Evolutionary conservation across 208 protist species (phyloP).

Genomic region (Leptomonas seymouri): DNA sequence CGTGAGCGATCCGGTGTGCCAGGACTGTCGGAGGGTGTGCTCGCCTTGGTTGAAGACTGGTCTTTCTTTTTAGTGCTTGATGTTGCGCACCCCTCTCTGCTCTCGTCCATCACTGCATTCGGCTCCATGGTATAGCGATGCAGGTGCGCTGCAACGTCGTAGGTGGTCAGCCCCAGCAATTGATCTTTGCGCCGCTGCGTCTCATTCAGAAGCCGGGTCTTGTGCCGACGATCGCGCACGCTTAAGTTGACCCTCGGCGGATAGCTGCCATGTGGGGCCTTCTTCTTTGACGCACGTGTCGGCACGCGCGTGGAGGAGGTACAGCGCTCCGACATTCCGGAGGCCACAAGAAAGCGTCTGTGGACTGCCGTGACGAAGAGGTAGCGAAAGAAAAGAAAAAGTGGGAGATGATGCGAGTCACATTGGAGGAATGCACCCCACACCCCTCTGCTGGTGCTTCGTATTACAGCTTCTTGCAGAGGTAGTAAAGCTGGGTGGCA

Average conservation of each 20-base stretch:
- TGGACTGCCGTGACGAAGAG: background rate
- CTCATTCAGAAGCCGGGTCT: conserved; percentile 55
- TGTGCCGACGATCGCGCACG: conserved; percentile 73
- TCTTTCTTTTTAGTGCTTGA: background rate
- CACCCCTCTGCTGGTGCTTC: too few relatives aligned
- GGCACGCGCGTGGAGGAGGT: background rate
- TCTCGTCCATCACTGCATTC: conserved; percentile 44
- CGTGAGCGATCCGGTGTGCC: background rate
- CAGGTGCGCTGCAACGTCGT: conserved; percentile 58
- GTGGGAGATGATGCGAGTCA: background rate
- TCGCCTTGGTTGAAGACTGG: background rate
- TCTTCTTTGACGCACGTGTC: conserved; percentile 9
- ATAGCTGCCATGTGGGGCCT: background rate
- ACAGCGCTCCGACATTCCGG: conserved; percentile 2
- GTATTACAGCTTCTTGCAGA: too few relatives aligned
- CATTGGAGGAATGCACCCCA: background rate
- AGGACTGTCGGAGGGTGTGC: background rate
- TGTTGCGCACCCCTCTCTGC: conserved; percentile 4
- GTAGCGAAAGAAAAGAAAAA: background rate
- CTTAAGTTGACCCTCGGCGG: conserved; percentile 39
- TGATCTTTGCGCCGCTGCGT: conserved; percentile 55
- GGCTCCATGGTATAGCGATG: conserved; percentile 31
- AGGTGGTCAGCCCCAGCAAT: conserved; percentile 49
- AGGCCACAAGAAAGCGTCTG: background rate
- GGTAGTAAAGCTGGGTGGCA: too few relatives aligned